phyloP scores from a whole-genome alignment of 202 grass and related monocot genomes.

The Sporobolus alterniflorus region DNA sequence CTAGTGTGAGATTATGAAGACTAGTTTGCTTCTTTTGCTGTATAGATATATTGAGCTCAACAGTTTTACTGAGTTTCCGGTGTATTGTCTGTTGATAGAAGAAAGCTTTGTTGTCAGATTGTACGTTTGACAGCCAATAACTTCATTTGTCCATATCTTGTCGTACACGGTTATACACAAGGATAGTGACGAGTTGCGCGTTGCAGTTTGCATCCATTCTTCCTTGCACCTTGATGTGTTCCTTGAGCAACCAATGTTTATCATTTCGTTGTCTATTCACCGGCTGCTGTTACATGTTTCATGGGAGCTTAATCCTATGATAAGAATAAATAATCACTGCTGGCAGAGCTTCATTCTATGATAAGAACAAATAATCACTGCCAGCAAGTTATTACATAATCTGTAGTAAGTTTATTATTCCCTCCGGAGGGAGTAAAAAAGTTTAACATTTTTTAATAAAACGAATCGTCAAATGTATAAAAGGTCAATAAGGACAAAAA shows the following conservation, averaged over 20 bases:
- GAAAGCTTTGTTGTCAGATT: constrained; percentile 22
- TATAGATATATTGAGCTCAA: constrained; percentile 44
- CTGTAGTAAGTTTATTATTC: too few relatives aligned
- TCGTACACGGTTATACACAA: neutral
- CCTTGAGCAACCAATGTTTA: neutral
- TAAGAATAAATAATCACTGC: neutral
- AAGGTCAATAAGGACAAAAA: too few relatives aligned
- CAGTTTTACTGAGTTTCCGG: neutral
- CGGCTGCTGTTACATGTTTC: neutral
- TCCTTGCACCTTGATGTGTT: neutral
- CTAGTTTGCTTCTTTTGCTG: constrained; percentile 38
- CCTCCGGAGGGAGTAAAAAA: too few relatives aligned
- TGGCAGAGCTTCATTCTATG: constrained; percentile 20
- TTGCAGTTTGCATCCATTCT: neutral
- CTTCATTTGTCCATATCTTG: constrained; percentile 40
- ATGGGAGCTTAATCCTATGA: constrained; percentile 17
- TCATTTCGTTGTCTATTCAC: neutral
- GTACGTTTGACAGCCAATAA: constrained; percentile 13
- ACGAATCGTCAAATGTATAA: too few relatives aligned
- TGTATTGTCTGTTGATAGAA: constrained; percentile 33
- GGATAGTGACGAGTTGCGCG: neutral
- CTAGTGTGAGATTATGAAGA: constrained; percentile 17
- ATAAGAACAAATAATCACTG: neutral
- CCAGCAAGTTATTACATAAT: too few relatives aligned
- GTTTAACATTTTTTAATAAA: too few relatives aligned